These are phyloP conservation scores for Xylariaceae sp. DNA, from an alignment of 2,329 filamentous ascomycete species.

Conservation along the genomic window DNA sequence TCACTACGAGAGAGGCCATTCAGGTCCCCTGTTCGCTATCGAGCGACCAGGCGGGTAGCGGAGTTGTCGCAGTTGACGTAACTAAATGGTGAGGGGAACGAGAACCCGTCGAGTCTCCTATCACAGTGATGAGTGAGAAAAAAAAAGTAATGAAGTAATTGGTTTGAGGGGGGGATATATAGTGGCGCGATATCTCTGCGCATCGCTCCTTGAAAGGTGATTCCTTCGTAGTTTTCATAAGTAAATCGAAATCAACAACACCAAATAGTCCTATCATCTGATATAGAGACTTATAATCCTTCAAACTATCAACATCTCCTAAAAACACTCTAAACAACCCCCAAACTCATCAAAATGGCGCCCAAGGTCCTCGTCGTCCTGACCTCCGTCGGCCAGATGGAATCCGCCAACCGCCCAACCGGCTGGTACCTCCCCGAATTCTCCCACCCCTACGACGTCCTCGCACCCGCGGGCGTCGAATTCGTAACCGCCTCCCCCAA, in stretches of 20 bases:
- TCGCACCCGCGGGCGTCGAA: conserved; percentile 46
- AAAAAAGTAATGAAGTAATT: not conserved
- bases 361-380: conserved; percentile 66
- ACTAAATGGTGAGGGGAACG: not conserved
- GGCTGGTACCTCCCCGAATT: conserved; percentile 68
- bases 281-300: not conserved
- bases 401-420: conserved; percentile 49
- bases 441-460: conserved; percentile 58
- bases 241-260: not conserved
- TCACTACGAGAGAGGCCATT: not conserved
- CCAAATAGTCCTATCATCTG: not conserved
- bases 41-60: not conserved
- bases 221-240: not conserved
- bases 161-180: not conserved
- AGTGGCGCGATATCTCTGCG: not conserved
- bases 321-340: not conserved
- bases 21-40: not conserved
- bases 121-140: not conserved
- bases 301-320: too few relatives aligned
- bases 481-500: conserved; percentile 57
- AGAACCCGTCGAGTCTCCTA: not conserved
- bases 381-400: conserved; percentile 54
- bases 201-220: not conserved
- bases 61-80: not conserved
- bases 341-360: conserved; percentile 35